These are phyloP conservation scores for Aspergillus sp. DNA, from an alignment of 2,329 filamentous ascomycete genomes.

Conservation along the genomic window DNA sequence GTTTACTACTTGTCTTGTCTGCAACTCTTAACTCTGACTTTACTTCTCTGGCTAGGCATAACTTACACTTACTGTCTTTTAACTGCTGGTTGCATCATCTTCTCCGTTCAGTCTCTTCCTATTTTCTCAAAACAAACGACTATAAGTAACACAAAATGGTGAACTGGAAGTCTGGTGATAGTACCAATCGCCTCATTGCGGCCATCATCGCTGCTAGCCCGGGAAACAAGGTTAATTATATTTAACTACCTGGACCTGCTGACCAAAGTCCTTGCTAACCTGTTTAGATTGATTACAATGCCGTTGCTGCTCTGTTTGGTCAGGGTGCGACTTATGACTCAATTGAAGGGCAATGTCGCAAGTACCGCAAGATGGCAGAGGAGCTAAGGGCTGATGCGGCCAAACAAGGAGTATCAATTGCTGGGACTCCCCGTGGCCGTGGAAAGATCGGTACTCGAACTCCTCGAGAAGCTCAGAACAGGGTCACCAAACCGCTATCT, in stretches of 20 bases:
- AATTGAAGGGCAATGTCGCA: constrained; percentile 48
- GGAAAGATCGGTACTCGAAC: not conserved
- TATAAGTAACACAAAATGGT: constrained; percentile 23
- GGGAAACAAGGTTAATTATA: constrained; percentile 24
- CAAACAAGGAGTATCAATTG: not conserved
- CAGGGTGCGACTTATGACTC: constrained; percentile 49
- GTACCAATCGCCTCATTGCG: constrained; percentile 27
- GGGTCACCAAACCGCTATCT: constrained; percentile 16
- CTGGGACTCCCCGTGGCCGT: constrained; percentile 13
- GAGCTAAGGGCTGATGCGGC: constrained; percentile 31
- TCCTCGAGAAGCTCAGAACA: constrained; percentile 15
- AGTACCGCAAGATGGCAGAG: constrained; percentile 43
- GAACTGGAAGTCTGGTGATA: constrained; percentile 28
- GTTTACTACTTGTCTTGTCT: not conserved
- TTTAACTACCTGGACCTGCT: too few species aligned
- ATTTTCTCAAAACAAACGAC: not conserved
- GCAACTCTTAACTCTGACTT: too few species aligned
- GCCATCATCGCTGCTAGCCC: constrained; percentile 30
- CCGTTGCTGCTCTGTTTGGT: constrained; percentile 48
- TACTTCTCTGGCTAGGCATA: too few species aligned
- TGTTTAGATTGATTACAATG: constrained; percentile 46
- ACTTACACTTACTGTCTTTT: too few species aligned
- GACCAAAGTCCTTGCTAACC: not conserved
- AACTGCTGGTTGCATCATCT: too few species aligned
- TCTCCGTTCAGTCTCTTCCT: not conserved